phyloP scores from a whole-genome alignment of 768 basidiomycete species.

The Kwoniella europaea region DNA sequence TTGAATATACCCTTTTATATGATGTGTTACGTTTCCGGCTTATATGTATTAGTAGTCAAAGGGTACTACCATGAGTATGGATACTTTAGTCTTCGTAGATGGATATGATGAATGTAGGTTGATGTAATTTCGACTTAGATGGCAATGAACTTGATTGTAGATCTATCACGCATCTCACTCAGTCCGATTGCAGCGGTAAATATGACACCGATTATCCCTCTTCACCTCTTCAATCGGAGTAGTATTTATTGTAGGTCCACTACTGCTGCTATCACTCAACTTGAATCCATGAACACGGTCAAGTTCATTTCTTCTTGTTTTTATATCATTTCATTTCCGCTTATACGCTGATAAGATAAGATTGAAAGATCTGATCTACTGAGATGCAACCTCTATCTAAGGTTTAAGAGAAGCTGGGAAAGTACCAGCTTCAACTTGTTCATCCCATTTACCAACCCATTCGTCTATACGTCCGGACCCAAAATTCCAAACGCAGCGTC shows the following conservation, averaged over 20 bases:
- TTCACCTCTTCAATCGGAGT: background rate
- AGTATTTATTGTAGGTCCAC: background rate
- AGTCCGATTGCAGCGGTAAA: too few species aligned
- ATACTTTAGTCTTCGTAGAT: too few species aligned
- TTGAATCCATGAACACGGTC: too few species aligned
- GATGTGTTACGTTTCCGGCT: background rate
- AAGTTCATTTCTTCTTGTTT: background rate
- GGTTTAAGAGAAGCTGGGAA: conserved; percentile 91
- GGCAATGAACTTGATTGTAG: too few species aligned
- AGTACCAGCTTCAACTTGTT: conserved; percentile 88
- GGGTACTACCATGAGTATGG: background rate
- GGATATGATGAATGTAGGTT: too few species aligned
- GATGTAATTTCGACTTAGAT: too few species aligned
- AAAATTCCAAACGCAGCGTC: too few species aligned
- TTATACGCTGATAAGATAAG: background rate
- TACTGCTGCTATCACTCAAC: background rate
- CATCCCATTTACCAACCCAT: conserved; percentile 83
- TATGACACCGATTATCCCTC: background rate
- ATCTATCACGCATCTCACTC: too few species aligned
- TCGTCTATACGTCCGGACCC: background rate
- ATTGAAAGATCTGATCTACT: background rate
- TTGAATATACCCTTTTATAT: background rate
- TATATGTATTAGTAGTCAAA: background rate
- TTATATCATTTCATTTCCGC: conserved; percentile 1
- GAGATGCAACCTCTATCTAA: conserved; percentile 54